phyloP scores from a whole-genome alignment of 768 basidiomycete species.

The Rhodotorula diobovata region DNA sequence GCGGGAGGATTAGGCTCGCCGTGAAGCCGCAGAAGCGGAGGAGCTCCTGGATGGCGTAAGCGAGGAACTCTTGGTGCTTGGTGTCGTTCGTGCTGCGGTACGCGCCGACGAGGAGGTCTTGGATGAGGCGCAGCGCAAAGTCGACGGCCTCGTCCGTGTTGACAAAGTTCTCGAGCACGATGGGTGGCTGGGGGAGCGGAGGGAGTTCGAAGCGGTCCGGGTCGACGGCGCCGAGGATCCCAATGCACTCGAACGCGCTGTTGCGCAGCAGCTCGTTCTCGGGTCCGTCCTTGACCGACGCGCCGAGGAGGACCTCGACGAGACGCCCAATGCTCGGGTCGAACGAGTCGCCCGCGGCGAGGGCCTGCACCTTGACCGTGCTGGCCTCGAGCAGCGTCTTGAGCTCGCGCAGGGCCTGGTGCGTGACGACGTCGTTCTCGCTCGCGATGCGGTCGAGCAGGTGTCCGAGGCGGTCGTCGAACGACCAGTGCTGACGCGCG shows the following conservation, averaged over 20 bases:
- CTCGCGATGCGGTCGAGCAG: conserved; percentile 69
- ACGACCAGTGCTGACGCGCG: conserved; percentile 54
- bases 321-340: conserved; percentile 68
- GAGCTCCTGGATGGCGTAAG: conserved; percentile 86
- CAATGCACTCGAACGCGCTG: conserved; percentile 82
- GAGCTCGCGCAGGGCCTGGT: conserved; percentile 71
- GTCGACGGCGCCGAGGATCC: conserved; percentile 86
- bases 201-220: conserved; percentile 81
- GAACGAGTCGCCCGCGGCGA: conserved; percentile 81
- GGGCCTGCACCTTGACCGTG: conserved; percentile 54
- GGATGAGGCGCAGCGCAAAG: conserved; percentile 82
- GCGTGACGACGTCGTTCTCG: conserved; percentile 73
- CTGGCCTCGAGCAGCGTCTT: conserved; percentile 56
- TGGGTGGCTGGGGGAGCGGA: conserved; percentile 55
- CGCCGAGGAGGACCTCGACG: conserved; percentile 62
- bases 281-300: conserved; percentile 74
- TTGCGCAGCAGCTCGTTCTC: conserved; percentile 58
- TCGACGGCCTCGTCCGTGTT: conserved; percentile 68
- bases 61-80: conserved; percentile 79
- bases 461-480: conserved; percentile 58
- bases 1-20: conserved; percentile 60
- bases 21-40: conserved; percentile 81
- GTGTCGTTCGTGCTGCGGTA: conserved; percentile 93
- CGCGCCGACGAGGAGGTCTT: conserved; percentile 76
- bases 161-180: conserved; percentile 72